Evolutionary conservation across 805 yeast species (phyloP), one percentile per base, ranked within the genome.

Genomic region (Zygosaccharomyces pseudorouxii): DNA sequence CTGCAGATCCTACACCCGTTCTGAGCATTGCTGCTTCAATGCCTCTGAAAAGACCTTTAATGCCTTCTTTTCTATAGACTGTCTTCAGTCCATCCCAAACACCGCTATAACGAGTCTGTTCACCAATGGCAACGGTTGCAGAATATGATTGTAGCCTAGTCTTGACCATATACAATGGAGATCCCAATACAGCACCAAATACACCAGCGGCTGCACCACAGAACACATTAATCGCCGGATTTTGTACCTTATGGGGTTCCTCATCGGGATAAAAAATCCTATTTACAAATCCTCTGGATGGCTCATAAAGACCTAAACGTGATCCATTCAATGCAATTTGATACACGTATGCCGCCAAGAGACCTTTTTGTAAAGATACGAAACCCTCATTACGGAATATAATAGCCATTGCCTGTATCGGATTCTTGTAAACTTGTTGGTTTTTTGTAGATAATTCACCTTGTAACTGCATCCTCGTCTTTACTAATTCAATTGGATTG

Each of bases 121-220:
- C 92, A 44, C 99, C 99, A 42, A 90, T 82, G 40, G 80, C 74
- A 51, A 83, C 71, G 18, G 65, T 63, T 2, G 71, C 76, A 14
- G 96, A 85, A 68, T 80, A 93, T 2, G 97, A 86, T 72, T 93
- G 99, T 95, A 93, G 88, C 73, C 99, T 79, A 1, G 97, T 95
- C 71, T 93, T 93, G 56, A 93, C 81, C 56, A 93, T 77, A 65
- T 87, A 93, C 63, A 93, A 78, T 9, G 99, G 99, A 2, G 96
- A 88, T 4, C 97, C 96, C 33, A 86, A 59, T 25, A 85, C 70
- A 14, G 97, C 97, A 50, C 98, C 99, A 38, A 89, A 82, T 19
- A 84, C 78, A 49, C 99, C 99, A 2, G 96, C 83, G 3, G 78
- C 55, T 6, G 87, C 86, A 55, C 98, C 99, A 0, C 96, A 77